Percentiles rank a stretch among this genome's conserved stretches.
phyloP scores from a whole-genome alignment of 176 grass and related monocot genomes.

The Saccharum spontaneum region DNA sequence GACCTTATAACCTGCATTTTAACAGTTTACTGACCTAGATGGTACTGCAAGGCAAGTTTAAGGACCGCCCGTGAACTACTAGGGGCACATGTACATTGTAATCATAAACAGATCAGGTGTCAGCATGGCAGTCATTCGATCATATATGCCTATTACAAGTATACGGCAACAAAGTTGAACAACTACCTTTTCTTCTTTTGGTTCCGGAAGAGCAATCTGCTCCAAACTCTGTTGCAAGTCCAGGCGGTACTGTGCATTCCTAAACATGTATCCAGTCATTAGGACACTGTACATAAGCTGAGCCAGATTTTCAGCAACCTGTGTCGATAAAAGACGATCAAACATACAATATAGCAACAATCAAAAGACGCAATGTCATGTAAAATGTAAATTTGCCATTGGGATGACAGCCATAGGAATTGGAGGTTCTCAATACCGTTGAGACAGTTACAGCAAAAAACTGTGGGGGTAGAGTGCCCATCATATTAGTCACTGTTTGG shows the following conservation, averaged over 20 bases:
- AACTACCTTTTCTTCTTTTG: constrained; percentile 57
- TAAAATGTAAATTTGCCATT: not conserved
- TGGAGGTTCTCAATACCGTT: constrained; percentile 56
- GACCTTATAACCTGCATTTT: not conserved
- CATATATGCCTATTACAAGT: constrained; percentile 6
- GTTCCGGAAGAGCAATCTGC: constrained; percentile 86
- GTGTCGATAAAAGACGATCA: constrained; percentile 37
- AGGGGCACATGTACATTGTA: not conserved
- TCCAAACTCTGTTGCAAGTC: constrained; percentile 88
- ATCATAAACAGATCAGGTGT: not conserved
- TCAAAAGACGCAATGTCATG: not conserved
- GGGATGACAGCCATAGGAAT: not conserved
- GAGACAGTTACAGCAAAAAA: constrained; percentile 91
- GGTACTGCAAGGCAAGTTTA: not conserved
- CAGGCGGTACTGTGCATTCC: constrained; percentile 82
- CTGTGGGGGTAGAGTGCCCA: constrained; percentile 87
- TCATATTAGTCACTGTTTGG: constrained; percentile 95
- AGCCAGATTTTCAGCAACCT: constrained; percentile 95
- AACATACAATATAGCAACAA: constrained; percentile 17
- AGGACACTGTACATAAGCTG: constrained; percentile 94
- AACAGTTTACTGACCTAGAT: not conserved
- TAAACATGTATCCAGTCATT: constrained; percentile 99
- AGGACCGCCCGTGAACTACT: not conserved
- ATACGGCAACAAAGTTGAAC: not conserved
- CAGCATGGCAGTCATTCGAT: not conserved